A percentile compares a stretch with the other conserved stretches of the same genome.
These are phyloP conservation scores for Arthrobotrys entomopaga DNA, from an alignment of 2,329 filamentous ascomycete genomes.

Conservation along the genomic window DNA sequence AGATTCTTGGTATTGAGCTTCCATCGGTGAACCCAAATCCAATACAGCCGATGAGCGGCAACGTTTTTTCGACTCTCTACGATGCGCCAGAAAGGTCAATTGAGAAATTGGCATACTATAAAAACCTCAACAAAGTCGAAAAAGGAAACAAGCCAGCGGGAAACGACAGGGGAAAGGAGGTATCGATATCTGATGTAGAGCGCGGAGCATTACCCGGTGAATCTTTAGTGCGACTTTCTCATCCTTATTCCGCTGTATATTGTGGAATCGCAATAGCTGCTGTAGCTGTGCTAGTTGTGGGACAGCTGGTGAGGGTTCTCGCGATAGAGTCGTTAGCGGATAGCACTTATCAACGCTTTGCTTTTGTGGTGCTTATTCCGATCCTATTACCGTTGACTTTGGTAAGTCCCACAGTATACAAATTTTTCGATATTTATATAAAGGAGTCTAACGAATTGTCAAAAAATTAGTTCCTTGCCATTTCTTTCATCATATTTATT, in stretches of 20 bases:
- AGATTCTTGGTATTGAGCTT: conserved; percentile 43
- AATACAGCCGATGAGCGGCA: conserved; percentile 1
- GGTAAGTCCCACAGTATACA: conserved; percentile 8
- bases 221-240: conserved; percentile 23
- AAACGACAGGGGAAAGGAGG: conserved; percentile 12
- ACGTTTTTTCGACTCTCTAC: conserved; percentile 32
- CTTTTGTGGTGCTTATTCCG: conserved; percentile 24
- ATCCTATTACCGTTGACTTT: conserved; percentile 38
- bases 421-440: not conserved
- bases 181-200: conserved; percentile 38
- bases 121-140: conserved; percentile 15
- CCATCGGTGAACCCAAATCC: conserved; percentile 11
- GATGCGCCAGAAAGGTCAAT: conserved; percentile 39
- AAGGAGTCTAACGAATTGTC: not conserved
- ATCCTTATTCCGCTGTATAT: conserved; percentile 37
- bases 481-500: conserved; percentile 36
- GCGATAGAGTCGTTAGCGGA: conserved; percentile 29
- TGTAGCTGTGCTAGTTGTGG: conserved; percentile 30
- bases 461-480: conserved; percentile 36
- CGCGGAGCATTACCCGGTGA: conserved; percentile 27
- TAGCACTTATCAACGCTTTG: conserved; percentile 25
- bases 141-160: not conserved
- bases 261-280: conserved; percentile 39
- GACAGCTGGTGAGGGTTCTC: conserved; percentile 33
- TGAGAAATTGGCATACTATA: conserved; percentile 39